A percentile compares a stretch with the other conserved stretches of the same genome.
phyloP scores from a whole-genome alignment of 2,329 filamentous ascomycete genomes.

The Colletotrichum liriopes region DNA sequence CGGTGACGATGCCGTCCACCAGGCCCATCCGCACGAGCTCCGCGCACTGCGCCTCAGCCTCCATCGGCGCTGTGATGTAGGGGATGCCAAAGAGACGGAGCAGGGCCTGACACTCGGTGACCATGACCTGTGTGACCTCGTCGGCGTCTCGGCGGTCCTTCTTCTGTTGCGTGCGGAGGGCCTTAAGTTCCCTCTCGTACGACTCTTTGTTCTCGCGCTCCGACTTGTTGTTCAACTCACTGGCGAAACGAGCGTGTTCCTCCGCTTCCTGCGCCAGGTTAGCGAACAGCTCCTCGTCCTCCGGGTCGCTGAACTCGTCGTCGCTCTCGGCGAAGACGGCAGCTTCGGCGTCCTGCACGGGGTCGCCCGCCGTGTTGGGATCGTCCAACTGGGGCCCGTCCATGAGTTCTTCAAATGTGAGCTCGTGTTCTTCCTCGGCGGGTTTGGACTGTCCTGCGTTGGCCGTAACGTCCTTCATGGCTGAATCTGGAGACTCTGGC shows the following conservation, averaged over 20 bases:
- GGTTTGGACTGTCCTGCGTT: constrained; percentile 14
- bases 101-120: constrained; percentile 93
- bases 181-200: constrained; percentile 90
- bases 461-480: constrained; percentile 18
- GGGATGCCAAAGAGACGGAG: constrained; percentile 93
- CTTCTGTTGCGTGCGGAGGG: constrained; percentile 93
- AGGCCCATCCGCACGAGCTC: constrained; percentile 88
- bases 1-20: constrained; percentile 97
- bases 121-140: constrained; percentile 96
- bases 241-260: constrained; percentile 94
- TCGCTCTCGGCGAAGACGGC: constrained; percentile 72
- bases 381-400: constrained; percentile 45
- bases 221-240: constrained; percentile 84
- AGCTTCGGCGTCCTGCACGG: constrained; percentile 54
- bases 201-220: constrained; percentile 79
- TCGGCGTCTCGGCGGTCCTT: constrained; percentile 96
- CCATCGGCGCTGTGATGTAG: constrained; percentile 98
- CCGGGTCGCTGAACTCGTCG: constrained; percentile 85
- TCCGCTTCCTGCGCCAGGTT: constrained; percentile 92
- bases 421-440: constrained; percentile 31
- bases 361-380: constrained; percentile 33
- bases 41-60: constrained; percentile 97
- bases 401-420: constrained; percentile 44
- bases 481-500: constrained; percentile 36
- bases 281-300: constrained; percentile 90